These are phyloP conservation scores for Nemania sp. DNA, from an alignment of 2,329 filamentous ascomycete species.

Conservation along the genomic window DNA sequence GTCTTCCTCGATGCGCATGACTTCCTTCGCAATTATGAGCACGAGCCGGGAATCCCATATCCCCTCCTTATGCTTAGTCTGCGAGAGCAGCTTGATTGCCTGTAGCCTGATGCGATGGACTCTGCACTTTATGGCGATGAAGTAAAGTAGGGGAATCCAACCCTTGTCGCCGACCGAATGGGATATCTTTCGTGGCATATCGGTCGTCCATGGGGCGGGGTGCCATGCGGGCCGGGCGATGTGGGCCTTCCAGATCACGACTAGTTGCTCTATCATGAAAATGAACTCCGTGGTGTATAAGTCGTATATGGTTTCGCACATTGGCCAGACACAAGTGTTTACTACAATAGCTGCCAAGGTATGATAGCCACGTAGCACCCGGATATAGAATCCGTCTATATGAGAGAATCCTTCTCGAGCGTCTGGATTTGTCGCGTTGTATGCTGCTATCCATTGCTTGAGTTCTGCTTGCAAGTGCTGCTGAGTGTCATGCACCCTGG, in stretches of 20 bases:
- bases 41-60: conserved; percentile 35
- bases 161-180: conserved; percentile 57
- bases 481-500: conserved; percentile 33
- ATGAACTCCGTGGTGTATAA: conserved; percentile 50
- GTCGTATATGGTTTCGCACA: conserved; percentile 55
- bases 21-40: conserved; percentile 23
- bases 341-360: conserved; percentile 59
- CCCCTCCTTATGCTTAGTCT: conserved; percentile 37
- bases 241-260: conserved; percentile 33
- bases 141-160: conserved; percentile 60
- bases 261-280: conserved; percentile 46
- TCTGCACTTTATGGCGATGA: conserved; percentile 61
- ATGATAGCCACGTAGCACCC: conserved; percentile 55
- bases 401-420: conserved; percentile 34
- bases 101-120: conserved; percentile 55
- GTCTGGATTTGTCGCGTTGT: conserved; percentile 42
- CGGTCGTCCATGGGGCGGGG: conserved; percentile 10
- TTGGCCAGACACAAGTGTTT: conserved; percentile 49
- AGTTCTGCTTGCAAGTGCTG: conserved; percentile 35
- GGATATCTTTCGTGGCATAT: conserved; percentile 47
- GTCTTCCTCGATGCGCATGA: conserved; percentile 37
- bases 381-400: conserved; percentile 43
- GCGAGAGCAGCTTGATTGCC: conserved; percentile 38
- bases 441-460: conserved; percentile 43
- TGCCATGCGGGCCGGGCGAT: conserved; percentile 27